Percentiles rank a stretch among this genome's conserved stretches.
Evolutionary conservation across 805 yeast genomes (phyloP).

Genomic region (Metschnikowia henanensis): DNA sequence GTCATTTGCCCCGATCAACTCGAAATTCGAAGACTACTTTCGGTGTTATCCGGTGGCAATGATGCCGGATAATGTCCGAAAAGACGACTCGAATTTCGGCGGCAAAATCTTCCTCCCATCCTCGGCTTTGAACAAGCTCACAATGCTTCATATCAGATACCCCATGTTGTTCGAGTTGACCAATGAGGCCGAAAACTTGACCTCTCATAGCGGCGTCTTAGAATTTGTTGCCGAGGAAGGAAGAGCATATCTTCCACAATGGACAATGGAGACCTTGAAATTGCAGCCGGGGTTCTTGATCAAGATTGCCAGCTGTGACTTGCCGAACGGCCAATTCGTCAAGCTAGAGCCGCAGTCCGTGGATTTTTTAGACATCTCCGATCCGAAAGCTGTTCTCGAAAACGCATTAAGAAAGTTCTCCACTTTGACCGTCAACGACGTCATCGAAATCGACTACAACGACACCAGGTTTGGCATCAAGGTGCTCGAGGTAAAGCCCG

Average conservation of each 20-base stretch:
- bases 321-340: constrained; percentile 85
- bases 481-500: constrained; percentile 87
- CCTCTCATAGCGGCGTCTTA: constrained; percentile 90
- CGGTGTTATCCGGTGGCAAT: constrained; percentile 89
- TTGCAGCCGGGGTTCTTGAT: constrained; percentile 80
- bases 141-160: constrained; percentile 88
- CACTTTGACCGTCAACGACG: constrained; percentile 80
- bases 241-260: constrained; percentile 87
- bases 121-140: constrained; percentile 82
- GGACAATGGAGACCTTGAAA: constrained; percentile 87
- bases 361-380: constrained; percentile 89
- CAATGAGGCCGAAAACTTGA: constrained; percentile 58
- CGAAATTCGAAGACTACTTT: constrained; percentile 77
- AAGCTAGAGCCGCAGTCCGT: constrained; percentile 94
- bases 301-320: constrained; percentile 70
- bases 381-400: constrained; percentile 96
- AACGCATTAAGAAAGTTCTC: constrained; percentile 89
- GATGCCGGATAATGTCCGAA: constrained; percentile 76
- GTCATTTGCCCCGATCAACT: constrained; percentile 30
- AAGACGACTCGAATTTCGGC: constrained; percentile 84
- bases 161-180: constrained; percentile 91
- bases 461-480: constrained; percentile 74
- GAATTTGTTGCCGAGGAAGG: constrained; percentile 99
- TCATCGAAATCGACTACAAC: constrained; percentile 83
- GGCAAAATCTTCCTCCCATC: constrained; percentile 96